phyloP scores from a whole-genome alignment of 345 rosid species.

The Cardamine chenopodiifolia region DNA sequence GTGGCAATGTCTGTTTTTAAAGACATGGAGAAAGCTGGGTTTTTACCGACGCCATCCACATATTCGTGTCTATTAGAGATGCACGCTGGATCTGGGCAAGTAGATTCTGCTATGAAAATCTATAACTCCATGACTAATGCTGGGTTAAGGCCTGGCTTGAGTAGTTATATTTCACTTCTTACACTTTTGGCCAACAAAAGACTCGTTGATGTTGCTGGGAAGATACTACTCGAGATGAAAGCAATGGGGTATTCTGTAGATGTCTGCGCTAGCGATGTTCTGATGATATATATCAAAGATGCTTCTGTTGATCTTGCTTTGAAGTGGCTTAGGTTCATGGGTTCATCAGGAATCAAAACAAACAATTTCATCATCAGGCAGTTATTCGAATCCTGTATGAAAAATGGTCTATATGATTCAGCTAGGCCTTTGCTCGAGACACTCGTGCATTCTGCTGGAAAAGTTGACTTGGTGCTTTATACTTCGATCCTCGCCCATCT shows the following conservation, averaged over 20 bases:
- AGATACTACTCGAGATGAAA: slow-evolving; percentile 94
- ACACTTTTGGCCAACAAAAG: slow-evolving; percentile 86
- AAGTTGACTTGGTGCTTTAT: slow-evolving; percentile 92
- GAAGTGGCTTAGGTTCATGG: slow-evolving; percentile 95
- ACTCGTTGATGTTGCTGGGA: slow-evolving; percentile 94
- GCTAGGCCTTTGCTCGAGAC: slow-evolving; percentile 94
- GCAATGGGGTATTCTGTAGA: slow-evolving; percentile 90
- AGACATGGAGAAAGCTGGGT: slow-evolving; percentile 97
- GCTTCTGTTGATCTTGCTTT: slow-evolving; percentile 89
- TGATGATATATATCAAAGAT: slow-evolving; percentile 93
- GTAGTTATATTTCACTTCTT: slow-evolving; percentile 77
- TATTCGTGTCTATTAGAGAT: slow-evolving; percentile 91
- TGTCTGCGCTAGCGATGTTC: slow-evolving; percentile 91
- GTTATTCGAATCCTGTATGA: slow-evolving; percentile 95
- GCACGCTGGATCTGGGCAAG: slow-evolving; percentile 91
- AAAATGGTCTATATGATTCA: slow-evolving; percentile 75
- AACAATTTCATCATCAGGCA: slow-evolving; percentile 91
- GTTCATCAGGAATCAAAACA: slow-evolving; percentile 87
- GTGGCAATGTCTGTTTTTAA: slow-evolving; percentile 76
- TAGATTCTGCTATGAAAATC: slow-evolving; percentile 90
- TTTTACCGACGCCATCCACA: slow-evolving; percentile 87
- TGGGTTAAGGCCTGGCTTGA: slow-evolving; percentile 84
- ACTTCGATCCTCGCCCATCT: slow-evolving; percentile 94
- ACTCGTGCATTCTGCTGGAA: slow-evolving; percentile 75
- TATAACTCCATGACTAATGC: slow-evolving; percentile 96